Base-by-base conservation (phyloP, 169 alveolate genomes). In the Plasmodium berghei region DNA sequence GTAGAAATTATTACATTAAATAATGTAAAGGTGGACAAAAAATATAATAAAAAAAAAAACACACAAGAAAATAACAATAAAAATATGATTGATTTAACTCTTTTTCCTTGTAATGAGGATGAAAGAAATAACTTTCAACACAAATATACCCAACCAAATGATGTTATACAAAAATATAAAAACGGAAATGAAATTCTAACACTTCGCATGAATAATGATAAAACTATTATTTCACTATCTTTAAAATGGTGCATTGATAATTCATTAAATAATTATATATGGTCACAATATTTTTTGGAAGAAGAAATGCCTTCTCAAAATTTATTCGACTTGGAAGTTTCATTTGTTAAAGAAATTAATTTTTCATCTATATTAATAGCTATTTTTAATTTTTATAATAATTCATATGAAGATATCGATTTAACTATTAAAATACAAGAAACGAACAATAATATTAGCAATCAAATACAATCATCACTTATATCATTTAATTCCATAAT, bases 281-380 rank as follows among this genome's bases (percentile, higher is more conserved):
- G 88, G 88, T 75, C 88, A 18, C 88, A 75, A 42, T 75, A 75
- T 28, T 75, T 55, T 14, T 28, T 75, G 28, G 88, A 75, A 49
- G 74, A 62, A n/a, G 75, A 75, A 55, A 64, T 75, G 67, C 88
- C 88, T 20, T 16, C 63, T 42, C 52, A 66, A 18, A 66, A 61
- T n/a, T 22, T 42, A 45, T 75, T 75, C 45, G 64, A 46, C 34
- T 56, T 75, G 0, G 88, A 75, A 24, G 71, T 75, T 75, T 75
- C 88, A 40, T 75, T 75, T 55, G 88, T 75, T 48, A 75, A 75
- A 67, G 88, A 75, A 75, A 75, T 75, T 24, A 75, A 75, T 56
- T 61, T 42, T 62, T 75, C 88, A 9, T 75, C 88, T 40, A 69
- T 75, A 10, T 56, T 75, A 48, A 46, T 56, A 54, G 88, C 72